Conservation (phyloP, 805 yeast species). For the Metschnikowia hibisci region DNA sequence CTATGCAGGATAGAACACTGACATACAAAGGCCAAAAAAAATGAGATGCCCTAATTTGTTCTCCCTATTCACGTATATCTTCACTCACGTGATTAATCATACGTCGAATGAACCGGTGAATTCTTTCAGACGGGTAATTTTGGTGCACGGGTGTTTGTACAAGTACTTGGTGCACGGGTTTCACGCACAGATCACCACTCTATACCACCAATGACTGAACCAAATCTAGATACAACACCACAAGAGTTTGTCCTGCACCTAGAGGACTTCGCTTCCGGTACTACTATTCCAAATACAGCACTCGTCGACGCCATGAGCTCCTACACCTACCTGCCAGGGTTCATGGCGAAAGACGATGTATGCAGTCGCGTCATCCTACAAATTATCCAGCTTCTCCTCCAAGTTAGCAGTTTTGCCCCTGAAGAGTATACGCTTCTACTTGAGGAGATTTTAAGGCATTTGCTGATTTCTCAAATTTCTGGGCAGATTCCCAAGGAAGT, state of each 20-base stretch:
- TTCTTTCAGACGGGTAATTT: not conserved
- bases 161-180: not conserved
- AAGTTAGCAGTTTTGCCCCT: constrained; percentile 3
- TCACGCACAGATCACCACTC: not conserved
- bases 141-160: not conserved
- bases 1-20: too few species aligned
- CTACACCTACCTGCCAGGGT: not conserved
- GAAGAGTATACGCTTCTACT: constrained; percentile 6
- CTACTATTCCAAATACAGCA: constrained; percentile 1
- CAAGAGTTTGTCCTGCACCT: constrained; percentile 6
- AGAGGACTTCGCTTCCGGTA: constrained; percentile 5
- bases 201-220: not conserved
- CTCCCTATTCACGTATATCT: too few species aligned
- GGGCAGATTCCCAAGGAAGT: constrained; percentile 8
- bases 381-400: constrained; percentile 10
- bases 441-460: constrained; percentile 5
- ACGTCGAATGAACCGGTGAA: too few species aligned
- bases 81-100: too few species aligned
- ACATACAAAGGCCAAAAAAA: too few species aligned
- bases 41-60: too few species aligned
- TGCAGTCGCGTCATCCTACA: constrained; percentile 10
- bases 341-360: not conserved
- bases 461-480: constrained; percentile 8
- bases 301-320: constrained; percentile 7
- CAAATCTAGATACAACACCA: constrained; percentile 6